phyloP scores from a whole-genome alignment of 2,329 filamentous ascomycete genomes.

The Ophiostoma perfectum region DNA sequence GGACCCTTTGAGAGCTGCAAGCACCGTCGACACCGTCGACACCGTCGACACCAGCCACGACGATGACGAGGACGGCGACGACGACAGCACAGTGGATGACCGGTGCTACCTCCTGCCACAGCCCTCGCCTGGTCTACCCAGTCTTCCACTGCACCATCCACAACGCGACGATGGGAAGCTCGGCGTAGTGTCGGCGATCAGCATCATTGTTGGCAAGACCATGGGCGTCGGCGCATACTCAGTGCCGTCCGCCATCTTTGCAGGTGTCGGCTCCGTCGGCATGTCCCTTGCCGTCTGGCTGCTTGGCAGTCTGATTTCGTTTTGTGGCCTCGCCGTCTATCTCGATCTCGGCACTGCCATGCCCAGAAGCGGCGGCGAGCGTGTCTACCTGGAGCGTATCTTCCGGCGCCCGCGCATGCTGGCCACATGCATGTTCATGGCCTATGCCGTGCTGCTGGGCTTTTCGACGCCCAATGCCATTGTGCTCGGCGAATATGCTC shows the following conservation, averaged over 20 bases:
- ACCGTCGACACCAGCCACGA: background rate
- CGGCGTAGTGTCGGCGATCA: background rate
- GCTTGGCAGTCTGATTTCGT: background rate
- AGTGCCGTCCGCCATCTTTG: background rate
- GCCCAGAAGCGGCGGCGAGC: constrained; percentile 45
- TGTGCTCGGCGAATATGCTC: background rate
- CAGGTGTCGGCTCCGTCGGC: background rate
- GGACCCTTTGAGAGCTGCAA: too few relatives aligned
- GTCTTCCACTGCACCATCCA: background rate
- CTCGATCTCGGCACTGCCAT: constrained; percentile 38
- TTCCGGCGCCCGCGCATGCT: constrained; percentile 47
- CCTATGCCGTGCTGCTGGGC: background rate
- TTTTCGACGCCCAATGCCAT: background rate
- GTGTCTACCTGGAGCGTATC: constrained; percentile 50
- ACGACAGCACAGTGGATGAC: background rate
- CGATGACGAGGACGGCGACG: background rate
- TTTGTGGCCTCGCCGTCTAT: background rate
- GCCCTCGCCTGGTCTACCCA: background rate
- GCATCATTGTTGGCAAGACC: background rate
- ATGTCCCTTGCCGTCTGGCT: background rate
- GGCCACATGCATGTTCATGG: constrained; percentile 35
- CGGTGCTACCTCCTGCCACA: background rate
- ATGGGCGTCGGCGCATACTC: constrained; percentile 7
- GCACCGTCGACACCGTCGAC: too few relatives aligned
- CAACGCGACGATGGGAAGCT: background rate